phyloP scores from a whole-genome alignment of 2,329 filamentous ascomycete species.

The Madurella fahalii region DNA sequence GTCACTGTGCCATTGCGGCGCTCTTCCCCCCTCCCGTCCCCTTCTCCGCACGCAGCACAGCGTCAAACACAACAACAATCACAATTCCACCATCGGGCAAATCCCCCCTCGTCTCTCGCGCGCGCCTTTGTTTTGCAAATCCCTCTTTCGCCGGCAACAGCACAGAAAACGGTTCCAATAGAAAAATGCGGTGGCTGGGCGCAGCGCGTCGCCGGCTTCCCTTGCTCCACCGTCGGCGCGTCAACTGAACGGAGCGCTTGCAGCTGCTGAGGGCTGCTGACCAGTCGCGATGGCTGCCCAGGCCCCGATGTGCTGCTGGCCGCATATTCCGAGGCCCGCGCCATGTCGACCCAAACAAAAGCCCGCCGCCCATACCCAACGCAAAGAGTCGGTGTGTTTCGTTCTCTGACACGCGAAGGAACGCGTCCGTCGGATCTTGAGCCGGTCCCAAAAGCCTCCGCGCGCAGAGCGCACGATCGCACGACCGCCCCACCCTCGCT shows the following conservation, averaged over 20 bases:
- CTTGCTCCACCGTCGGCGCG: constrained; percentile 15
- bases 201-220: constrained; percentile 17
- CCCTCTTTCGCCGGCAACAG: background rate
- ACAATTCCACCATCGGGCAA: too few species aligned
- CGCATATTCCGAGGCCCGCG: constrained; percentile 29
- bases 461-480: background rate
- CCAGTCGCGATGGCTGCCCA: constrained; percentile 25
- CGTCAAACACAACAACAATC: background rate
- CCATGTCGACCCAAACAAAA: constrained; percentile 26
- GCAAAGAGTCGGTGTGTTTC: constrained; percentile 27
- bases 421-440: constrained; percentile 24
- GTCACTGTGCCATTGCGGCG: background rate
- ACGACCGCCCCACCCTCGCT: background rate
- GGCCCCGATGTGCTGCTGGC: constrained; percentile 24
- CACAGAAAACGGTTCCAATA: constrained; percentile 3
- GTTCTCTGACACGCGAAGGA: constrained; percentile 24
- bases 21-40: background rate
- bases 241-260: constrained; percentile 21
- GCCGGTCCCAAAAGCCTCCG: constrained; percentile 8
- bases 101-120: background rate
- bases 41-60: constrained; percentile 5
- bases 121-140: constrained; percentile 13
- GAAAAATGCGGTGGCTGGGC: constrained; percentile 28
- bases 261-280: constrained; percentile 19
- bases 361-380: constrained; percentile 25